These are phyloP conservation scores for Incumbomyces lentus DNA, from an alignment of 2,329 filamentous ascomycete genomes.

Conservation along the genomic window DNA sequence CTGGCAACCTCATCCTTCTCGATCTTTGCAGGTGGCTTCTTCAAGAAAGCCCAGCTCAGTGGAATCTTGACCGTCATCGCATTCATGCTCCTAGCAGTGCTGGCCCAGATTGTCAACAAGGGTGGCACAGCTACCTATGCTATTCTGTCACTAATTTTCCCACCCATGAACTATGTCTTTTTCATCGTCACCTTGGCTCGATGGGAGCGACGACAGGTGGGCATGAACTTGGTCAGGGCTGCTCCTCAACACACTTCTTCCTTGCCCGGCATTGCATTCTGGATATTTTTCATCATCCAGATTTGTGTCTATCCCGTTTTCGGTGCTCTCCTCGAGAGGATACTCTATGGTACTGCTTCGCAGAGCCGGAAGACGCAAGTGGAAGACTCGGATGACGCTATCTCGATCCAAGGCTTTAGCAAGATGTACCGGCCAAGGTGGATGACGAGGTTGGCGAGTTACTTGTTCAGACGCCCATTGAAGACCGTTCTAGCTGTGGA, in stretches of 20 bases:
- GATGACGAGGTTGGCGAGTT: constrained; percentile 41
- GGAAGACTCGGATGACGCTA: constrained; percentile 27
- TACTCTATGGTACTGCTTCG: constrained; percentile 64
- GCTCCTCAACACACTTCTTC: constrained; percentile 58
- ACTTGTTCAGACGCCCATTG: constrained; percentile 40
- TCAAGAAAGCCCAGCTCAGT: constrained; percentile 77
- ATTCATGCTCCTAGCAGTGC: constrained; percentile 65
- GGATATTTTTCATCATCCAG: constrained; percentile 67
- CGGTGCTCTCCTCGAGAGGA: constrained; percentile 62
- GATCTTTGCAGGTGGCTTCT: constrained; percentile 70
- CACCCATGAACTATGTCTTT: constrained; percentile 79
- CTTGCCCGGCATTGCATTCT: constrained; percentile 64
- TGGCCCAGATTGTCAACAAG: constrained; percentile 63
- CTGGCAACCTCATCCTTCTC: constrained; percentile 70
- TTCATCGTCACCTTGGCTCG: constrained; percentile 67
- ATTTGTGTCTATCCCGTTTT: constrained; percentile 67
- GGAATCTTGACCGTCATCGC: constrained; percentile 68
- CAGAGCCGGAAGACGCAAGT: constrained; percentile 41
- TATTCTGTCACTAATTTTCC: constrained; percentile 65
- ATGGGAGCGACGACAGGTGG: constrained; percentile 54
- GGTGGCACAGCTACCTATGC: constrained; percentile 55
- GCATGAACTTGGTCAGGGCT: constrained; percentile 50
- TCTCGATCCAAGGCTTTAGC: constrained; percentile 61
- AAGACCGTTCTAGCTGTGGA: constrained; percentile 71
- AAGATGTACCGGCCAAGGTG: constrained; percentile 65